Evolutionary conservation across 306 rosid genomes (phyloP).

Genomic region (Hippophae tibetana): DNA sequence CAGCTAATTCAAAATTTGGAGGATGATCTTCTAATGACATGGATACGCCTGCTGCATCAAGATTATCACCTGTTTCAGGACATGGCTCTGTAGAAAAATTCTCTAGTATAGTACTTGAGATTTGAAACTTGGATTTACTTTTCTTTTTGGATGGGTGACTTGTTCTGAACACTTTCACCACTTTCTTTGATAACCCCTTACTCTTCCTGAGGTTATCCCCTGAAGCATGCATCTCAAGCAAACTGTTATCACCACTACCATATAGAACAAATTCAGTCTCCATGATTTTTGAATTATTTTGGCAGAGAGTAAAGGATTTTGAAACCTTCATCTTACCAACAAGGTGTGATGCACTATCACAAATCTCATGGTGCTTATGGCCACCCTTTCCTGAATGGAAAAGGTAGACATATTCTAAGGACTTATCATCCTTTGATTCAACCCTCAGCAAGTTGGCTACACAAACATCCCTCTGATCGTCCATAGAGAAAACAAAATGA

Average conservation of each 20-base stretch:
- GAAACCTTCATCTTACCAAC: constrained; percentile 86
- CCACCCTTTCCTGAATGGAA: constrained; percentile 56
- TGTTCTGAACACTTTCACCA: constrained; percentile 52
- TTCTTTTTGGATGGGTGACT: constrained; percentile 44
- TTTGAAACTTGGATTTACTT: constrained; percentile 39
- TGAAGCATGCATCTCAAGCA: constrained; percentile 36
- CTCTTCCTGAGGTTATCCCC: constrained; percentile 41
- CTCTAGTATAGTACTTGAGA: constrained; percentile 26
- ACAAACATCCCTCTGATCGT: constrained; percentile 65
- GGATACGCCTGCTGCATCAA: constrained; percentile 18
- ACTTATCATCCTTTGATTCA: constrained; percentile 35
- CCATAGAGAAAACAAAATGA: constrained; percentile 66
- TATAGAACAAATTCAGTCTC: constrained; percentile 70
- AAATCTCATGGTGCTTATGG: constrained; percentile 36
- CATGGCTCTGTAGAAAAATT: constrained; percentile 42
- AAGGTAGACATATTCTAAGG: constrained; percentile 48
- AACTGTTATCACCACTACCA: constrained; percentile 35
- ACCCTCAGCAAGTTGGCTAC: constrained; percentile 50
- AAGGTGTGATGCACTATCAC: constrained; percentile 30
- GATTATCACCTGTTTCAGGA: constrained; percentile 13
- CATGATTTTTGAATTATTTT: constrained; percentile 38
- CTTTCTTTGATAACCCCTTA: constrained; percentile 61
- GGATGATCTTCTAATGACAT: constrained; percentile 30
- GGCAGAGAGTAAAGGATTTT: constrained; percentile 49
- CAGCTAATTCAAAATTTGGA: constrained; percentile 75